phyloP scores from a whole-genome alignment of 352 stramenopile species.

The Globisporangium recalcitrans region DNA sequence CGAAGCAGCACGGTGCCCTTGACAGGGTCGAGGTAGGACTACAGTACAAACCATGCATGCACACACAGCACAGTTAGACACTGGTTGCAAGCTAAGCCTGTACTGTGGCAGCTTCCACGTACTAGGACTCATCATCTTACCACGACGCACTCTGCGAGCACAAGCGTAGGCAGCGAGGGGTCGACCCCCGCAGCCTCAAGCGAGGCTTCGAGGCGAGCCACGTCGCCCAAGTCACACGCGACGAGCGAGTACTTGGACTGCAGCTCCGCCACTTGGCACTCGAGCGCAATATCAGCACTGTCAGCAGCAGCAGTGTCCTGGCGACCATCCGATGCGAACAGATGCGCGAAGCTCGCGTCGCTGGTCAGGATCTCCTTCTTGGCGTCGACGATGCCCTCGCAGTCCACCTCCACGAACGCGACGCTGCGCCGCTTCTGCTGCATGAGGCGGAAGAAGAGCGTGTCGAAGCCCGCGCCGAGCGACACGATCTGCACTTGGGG shows the following conservation, averaged over 20 bases:
- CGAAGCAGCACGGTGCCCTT: background rate
- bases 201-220: background rate
- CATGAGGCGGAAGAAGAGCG: background rate
- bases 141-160: background rate
- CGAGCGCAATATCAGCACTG: background rate
- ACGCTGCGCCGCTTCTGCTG: background rate
- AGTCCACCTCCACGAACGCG: background rate
- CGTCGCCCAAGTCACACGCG: background rate
- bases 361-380: background rate
- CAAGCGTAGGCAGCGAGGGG: background rate
- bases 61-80: background rate
- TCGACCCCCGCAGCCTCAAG: background rate
- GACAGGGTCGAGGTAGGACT: background rate
- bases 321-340: background rate
- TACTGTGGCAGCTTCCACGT: background rate
- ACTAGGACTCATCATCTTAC: background rate
- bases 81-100: background rate
- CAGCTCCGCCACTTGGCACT: background rate
- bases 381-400: background rate
- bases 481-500: background rate
- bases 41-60: background rate
- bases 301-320: background rate
- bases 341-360: background rate
- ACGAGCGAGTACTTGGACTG: background rate
- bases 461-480: background rate